Evolutionary conservation across 2,329 filamentous ascomycete species (phyloP), one percentile per base, ranked within the genome.

Genomic region (Pseudogymnoascus sp.): DNA sequence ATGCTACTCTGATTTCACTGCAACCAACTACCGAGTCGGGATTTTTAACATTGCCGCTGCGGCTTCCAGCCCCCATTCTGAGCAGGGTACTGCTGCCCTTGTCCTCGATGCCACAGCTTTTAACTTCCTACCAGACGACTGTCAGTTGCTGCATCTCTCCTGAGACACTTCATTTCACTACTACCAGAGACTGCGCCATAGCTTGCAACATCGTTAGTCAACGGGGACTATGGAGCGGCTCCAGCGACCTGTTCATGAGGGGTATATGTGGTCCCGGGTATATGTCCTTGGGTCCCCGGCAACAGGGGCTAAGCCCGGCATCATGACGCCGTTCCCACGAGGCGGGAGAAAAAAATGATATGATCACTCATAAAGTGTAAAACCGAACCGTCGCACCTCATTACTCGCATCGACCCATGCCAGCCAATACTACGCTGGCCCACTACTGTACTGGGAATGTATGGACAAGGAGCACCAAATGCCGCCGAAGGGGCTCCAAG

Each of bases 231-330:
- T 9, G 26, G 45, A 52, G 23, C 45, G 39, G 45, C 45, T 30
- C 38, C 45, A 52, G 23, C 12, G 30, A 8, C 45, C 8, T 18
- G 45, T 18, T 52, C 30, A 18, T 45, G 45, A 5, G 45, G 5
- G n/a, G 9, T 18, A 52, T 52, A 52, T 28, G 45, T 52, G 45
- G 45, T 52, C n/a, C 45, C 45, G 45, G 45, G 45, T 52, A 30
- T 52, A 52, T 52, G 45, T 30, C 5, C n/a, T 18, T 30, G 45
- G 45, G 45, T 30, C 23, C 23, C 23, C 45, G 23, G 45, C 8
- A 18, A 52, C 45, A 52, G 45, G 45, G 45, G 23, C 30, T 30
- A 15, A 30, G 26, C 13, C 23, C 8, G n/a, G 23, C 8, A 28
- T 52, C 9, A 15, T 10, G n/a, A 18, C 15, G 41, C 23, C 41